These are phyloP conservation scores for Neoarthrinium moseri DNA, from an alignment of 2,329 filamentous ascomycete genomes.

Conservation along the genomic window DNA sequence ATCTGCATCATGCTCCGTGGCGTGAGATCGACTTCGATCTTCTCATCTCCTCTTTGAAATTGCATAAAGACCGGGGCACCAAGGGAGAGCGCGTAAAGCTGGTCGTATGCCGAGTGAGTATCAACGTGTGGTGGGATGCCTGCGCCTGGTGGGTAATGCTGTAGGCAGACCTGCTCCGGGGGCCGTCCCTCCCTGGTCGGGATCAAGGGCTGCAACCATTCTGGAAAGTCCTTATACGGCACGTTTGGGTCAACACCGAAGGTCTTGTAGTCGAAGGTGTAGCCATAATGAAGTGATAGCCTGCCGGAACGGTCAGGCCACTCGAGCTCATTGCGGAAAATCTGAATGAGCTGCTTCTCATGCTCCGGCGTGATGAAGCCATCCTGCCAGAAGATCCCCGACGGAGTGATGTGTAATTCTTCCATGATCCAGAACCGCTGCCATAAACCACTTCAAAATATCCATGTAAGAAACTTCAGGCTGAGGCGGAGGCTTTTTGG, in stretches of 20 bases:
- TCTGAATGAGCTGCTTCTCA: conserved; percentile 40
- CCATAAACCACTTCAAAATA: background rate
- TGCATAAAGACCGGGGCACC: conserved; percentile 22
- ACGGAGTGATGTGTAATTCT: conserved; percentile 26
- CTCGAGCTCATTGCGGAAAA: conserved; percentile 41
- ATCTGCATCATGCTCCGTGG: conserved; percentile 52
- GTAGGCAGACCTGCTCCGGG: conserved; percentile 54
- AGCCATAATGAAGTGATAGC: conserved; percentile 53
- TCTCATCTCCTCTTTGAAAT: conserved; percentile 19
- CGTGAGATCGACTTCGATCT: conserved; percentile 43
- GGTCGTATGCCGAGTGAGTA: conserved; percentile 46
- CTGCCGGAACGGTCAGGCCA: conserved; percentile 47
- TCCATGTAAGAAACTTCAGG: too few species aligned
- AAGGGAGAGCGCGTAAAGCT: conserved; percentile 25
- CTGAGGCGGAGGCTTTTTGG: too few species aligned
- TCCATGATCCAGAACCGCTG: conserved; percentile 14
- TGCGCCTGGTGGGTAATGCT: conserved; percentile 56
- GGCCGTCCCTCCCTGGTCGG: conserved; percentile 39
- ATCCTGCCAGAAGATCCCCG: conserved; percentile 41
- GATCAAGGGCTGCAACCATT: conserved; percentile 48
- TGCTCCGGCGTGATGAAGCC: conserved; percentile 46
- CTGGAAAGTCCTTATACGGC: conserved; percentile 49
- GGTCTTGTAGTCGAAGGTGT: conserved; percentile 58
- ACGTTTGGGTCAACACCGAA: conserved; percentile 51
- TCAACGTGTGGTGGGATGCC: conserved; percentile 63